phyloP scores from a whole-genome alignment of 768 basidiomycete species.

The Cystobasidiopsis lactophilus region DNA sequence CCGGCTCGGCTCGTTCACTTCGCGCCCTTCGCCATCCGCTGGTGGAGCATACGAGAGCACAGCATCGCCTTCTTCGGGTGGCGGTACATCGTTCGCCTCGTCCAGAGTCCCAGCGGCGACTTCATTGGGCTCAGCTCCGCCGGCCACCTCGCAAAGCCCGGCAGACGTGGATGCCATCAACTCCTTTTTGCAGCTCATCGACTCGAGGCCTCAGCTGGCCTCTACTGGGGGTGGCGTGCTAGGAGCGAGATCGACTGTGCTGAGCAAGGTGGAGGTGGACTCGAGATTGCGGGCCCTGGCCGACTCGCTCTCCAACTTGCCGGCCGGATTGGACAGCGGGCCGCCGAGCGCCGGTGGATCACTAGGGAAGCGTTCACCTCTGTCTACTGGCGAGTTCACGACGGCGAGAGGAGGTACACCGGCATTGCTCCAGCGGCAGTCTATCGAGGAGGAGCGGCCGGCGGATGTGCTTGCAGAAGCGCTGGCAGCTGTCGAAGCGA shows the following conservation, averaged over 20 bases:
- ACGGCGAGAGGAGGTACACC: neutral
- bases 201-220: slow-evolving; percentile 9
- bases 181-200: slow-evolving; percentile 15
- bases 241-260: neutral
- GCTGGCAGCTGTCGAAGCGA: slow-evolving; percentile 1
- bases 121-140: neutral
- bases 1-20: neutral
- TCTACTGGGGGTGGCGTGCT: neutral
- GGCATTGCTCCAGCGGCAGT: neutral
- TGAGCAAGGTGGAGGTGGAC: slow-evolving; percentile 1
- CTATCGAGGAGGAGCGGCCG: neutral
- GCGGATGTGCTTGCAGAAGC: neutral
- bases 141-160: neutral
- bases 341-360: neutral
- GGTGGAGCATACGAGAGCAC: neutral
- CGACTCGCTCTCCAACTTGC: neutral
- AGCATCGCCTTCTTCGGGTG: no score
- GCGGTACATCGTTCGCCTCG: no score
- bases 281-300: slow-evolving; percentile 5
- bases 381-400: neutral
- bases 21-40: neutral
- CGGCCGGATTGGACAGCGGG: no score
- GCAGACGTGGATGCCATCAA: slow-evolving; percentile 14
- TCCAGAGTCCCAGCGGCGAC: neutral
- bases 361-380: neutral